Percentiles rank a stretch among this genome's conserved stretches.
Conservation (phyloP, 1,284 basidiomycete genomes). For the Porodaedalea pini region DNA sequence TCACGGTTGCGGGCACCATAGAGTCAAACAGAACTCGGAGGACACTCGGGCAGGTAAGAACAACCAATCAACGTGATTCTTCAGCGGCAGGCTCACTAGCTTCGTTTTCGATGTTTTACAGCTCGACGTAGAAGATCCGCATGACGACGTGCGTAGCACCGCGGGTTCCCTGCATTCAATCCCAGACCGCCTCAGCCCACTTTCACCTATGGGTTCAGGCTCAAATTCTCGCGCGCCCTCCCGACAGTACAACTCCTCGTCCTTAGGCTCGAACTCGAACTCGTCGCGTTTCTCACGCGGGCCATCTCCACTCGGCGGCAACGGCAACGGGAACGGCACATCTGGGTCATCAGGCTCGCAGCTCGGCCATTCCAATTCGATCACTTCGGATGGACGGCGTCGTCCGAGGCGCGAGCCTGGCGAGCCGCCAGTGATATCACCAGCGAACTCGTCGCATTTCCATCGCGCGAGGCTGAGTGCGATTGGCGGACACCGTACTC, state of each 20-base stretch:
- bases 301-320: background rate
- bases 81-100: background rate
- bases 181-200: slow-evolving; percentile 18
- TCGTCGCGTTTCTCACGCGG: slow-evolving; percentile 10
- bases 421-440: slow-evolving; percentile 11
- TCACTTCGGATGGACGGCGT: slow-evolving; percentile 16
- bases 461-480: slow-evolving; percentile 15
- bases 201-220: slow-evolving; percentile 15
- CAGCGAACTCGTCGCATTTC: slow-evolving; percentile 13
- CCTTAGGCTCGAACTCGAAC: slow-evolving; percentile 14
- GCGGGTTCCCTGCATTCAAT: slow-evolving; percentile 19
- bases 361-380: slow-evolving; percentile 18
- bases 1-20: slow-evolving; percentile 10
- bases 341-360: slow-evolving; percentile 12
- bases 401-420: slow-evolving; percentile 19
- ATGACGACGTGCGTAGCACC: slow-evolving; percentile 8
- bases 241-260: slow-evolving; percentile 17
- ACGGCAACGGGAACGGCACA: slow-evolving; percentile 1
- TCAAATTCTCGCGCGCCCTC: slow-evolving; percentile 19
- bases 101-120: slow-evolving; percentile 6
- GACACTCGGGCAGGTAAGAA: slow-evolving; percentile 17
- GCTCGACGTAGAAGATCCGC: slow-evolving; percentile 5
- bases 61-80: background rate
- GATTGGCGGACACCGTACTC: slow-evolving; percentile 14
- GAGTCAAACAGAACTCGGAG: slow-evolving; percentile 14